phyloP scores from a whole-genome alignment of 495 filamentous ascomycete species.

The Penicillium malachiteum region DNA sequence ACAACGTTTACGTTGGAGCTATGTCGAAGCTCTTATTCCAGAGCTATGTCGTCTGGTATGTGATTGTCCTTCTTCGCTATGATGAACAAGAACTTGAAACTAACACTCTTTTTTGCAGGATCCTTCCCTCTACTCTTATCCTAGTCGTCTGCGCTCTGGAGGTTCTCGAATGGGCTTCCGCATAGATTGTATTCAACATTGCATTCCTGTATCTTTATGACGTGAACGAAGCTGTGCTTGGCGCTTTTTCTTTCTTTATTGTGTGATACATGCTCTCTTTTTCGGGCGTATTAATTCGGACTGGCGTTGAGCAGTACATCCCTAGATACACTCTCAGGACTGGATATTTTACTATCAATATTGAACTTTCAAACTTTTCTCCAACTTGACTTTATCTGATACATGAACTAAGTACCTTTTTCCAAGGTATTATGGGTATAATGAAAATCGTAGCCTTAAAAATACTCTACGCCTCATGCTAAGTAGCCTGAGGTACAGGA shows the following conservation, averaged over 20 bases:
- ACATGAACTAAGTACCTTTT: too few relatives aligned
- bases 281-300: not conserved
- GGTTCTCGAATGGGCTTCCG: conserved; percentile 84
- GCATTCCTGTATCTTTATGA: not conserved
- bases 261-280: conserved; percentile 1
- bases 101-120: conserved; percentile 54
- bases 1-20: conserved; percentile 87
- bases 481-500: too few relatives aligned
- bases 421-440: too few relatives aligned
- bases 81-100: not conserved
- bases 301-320: not conserved
- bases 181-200: conserved; percentile 10
- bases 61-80: conserved; percentile 7
- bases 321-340: not conserved
- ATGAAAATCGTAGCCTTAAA: too few relatives aligned
- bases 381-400: too few relatives aligned
- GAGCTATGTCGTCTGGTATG: conserved; percentile 94
- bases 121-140: conserved; percentile 87
- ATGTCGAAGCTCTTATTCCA: conserved; percentile 95
- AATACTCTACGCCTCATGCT: too few relatives aligned
- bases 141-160: conserved; percentile 91
- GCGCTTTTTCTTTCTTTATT: not conserved
- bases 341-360: not conserved
- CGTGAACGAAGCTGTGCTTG: not conserved
- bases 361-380: too few relatives aligned